phyloP scores from a whole-genome alignment of 2,329 filamentous ascomycete species.

The Decorospora gaudefroyi region DNA sequence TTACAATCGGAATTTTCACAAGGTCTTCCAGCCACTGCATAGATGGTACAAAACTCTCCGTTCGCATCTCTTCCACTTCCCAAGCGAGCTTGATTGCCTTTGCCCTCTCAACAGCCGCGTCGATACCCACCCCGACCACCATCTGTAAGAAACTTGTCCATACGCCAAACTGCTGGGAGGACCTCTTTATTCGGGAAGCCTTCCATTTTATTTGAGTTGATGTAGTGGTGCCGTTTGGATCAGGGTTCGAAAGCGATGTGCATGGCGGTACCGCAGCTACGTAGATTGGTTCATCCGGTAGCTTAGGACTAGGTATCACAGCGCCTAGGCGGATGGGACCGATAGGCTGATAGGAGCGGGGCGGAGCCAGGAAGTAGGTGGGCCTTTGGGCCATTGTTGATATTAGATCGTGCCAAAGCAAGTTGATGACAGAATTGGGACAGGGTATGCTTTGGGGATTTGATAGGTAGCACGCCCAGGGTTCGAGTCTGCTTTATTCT shows the following conservation, averaged over 20 bases:
- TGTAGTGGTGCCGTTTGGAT: neutral
- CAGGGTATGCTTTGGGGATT: neutral
- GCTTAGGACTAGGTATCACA: constrained; percentile 9
- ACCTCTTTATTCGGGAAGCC: neutral
- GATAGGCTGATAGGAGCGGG: neutral
- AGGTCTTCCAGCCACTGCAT: too few species aligned
- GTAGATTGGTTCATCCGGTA: constrained; percentile 12
- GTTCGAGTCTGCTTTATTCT: too few species aligned
- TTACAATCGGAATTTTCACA: too few species aligned
- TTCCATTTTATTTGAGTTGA: constrained; percentile 3
- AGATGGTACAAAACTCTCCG: too few species aligned
- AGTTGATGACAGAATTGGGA: too few species aligned
- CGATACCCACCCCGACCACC: constrained; percentile 8
- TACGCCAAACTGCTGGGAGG: constrained; percentile 7
- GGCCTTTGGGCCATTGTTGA: neutral
- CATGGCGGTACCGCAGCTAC: neutral
- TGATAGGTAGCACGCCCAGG: too few species aligned
- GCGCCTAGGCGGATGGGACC: constrained; percentile 14
- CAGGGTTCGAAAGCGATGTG: too few species aligned
- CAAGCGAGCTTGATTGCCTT: neutral
- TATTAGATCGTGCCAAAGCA: neutral
- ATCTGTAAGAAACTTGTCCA: constrained; percentile 16
- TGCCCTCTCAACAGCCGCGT: neutral
- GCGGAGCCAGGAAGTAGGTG: constrained; percentile 2
- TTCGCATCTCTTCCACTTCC: too few species aligned